These are phyloP conservation scores for Aeminium ludgeri DNA, from an alignment of 495 filamentous ascomycete genomes.

Conservation along the genomic window DNA sequence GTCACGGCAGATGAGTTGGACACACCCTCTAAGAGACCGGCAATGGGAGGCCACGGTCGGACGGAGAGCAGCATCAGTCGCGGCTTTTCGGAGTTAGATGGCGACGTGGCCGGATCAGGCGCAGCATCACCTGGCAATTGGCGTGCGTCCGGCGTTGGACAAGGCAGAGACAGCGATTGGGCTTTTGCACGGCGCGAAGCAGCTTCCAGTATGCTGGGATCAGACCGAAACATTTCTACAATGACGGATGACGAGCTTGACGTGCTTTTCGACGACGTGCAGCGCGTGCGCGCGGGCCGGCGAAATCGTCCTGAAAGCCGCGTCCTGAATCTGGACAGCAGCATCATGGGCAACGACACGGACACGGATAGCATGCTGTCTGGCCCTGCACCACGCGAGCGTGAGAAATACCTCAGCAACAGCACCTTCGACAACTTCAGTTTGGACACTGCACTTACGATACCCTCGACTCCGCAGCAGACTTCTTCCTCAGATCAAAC, in stretches of 20 bases:
- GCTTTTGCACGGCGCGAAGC: conserved; percentile 87
- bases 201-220: conserved; percentile 73
- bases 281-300: conserved; percentile 66
- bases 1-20: conserved; percentile 67
- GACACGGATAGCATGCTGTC: conserved; percentile 43
- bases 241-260: conserved; percentile 91
- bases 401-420: conserved; percentile 93
- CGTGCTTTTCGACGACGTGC: conserved; percentile 86
- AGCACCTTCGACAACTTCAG: conserved; percentile 87
- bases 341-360: conserved; percentile 50
- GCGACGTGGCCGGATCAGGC: conserved; percentile 49
- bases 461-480: conserved; percentile 77
- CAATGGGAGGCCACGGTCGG: conserved; percentile 49
- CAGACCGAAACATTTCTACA: conserved; percentile 74
- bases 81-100: conserved; percentile 41
- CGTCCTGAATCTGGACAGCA: conserved; percentile 21
- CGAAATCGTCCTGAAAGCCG: conserved; percentile 44
- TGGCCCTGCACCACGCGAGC: conserved; percentile 30
- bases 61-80: conserved; percentile 42
- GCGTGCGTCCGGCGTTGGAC: conserved; percentile 23
- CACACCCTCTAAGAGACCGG: conserved; percentile 35
- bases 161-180: conserved; percentile 83
- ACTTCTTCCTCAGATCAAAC: conserved; percentile 18
- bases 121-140: conserved; percentile 57
- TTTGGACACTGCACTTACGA: conserved; percentile 80